Percentiles rank a stretch among this genome's conserved stretches.
phyloP scores from a whole-genome alignment of 2,329 filamentous ascomycete genomes.

The Cladosporium sp. region DNA sequence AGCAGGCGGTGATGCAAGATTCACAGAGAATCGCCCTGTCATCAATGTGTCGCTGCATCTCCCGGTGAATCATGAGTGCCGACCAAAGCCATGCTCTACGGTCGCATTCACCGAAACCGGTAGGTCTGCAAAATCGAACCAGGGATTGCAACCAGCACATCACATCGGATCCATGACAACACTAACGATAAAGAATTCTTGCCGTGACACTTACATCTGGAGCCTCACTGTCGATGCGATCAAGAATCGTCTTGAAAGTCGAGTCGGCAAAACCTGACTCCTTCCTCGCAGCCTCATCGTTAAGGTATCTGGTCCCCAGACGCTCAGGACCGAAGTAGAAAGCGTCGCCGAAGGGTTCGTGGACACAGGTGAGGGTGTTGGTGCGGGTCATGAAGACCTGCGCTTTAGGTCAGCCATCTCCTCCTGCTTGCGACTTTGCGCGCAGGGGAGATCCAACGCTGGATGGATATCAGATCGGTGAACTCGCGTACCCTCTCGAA shows the following conservation, averaged over 20 bases:
- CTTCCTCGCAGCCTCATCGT: slow-evolving; percentile 54
- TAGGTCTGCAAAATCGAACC: background rate
- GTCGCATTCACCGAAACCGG: too few relatives aligned
- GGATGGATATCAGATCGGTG: background rate
- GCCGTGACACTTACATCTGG: slow-evolving; percentile 62
- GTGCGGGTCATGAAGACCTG: slow-evolving; percentile 95
- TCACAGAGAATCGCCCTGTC: too few relatives aligned
- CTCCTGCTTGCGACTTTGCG: background rate
- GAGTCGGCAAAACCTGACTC: slow-evolving; percentile 64
- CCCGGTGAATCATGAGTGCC: too few relatives aligned
- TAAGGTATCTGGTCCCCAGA: slow-evolving; percentile 71
- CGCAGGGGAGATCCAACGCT: background rate
- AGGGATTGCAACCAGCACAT: background rate
- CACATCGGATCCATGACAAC: too few relatives aligned
- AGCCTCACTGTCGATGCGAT: slow-evolving; percentile 67
- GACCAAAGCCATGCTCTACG: too few relatives aligned
- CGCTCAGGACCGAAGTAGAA: slow-evolving; percentile 95
- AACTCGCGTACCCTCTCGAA: slow-evolving; percentile 77
- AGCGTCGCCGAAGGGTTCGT: slow-evolving; percentile 95
- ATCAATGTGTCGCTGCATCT: too few relatives aligned
- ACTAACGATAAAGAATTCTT: too few relatives aligned
- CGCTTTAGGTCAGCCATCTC: background rate
- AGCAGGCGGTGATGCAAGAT: too few relatives aligned
- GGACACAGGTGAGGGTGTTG: slow-evolving; percentile 75
- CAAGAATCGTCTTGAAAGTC: slow-evolving; percentile 74